Evolutionary conservation across 192 early-diverging fungal species (phyloP).

Genomic region (Linnemannia zychae): DNA sequence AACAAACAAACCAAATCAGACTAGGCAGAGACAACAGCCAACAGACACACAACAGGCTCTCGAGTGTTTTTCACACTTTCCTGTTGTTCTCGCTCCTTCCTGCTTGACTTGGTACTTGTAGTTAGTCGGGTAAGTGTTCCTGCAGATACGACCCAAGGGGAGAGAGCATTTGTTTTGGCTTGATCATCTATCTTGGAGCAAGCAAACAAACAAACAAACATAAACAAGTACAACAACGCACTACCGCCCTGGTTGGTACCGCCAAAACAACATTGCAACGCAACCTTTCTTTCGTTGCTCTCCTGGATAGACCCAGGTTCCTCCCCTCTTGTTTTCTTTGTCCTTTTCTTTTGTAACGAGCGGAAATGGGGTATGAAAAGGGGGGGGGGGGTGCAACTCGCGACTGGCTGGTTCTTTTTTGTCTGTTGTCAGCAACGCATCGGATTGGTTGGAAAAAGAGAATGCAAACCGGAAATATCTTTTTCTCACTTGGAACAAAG

Average conservation of each 20-base stretch:
- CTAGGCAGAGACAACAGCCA: neutral
- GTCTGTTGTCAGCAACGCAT: neutral
- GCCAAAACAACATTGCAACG: neutral
- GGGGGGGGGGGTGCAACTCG: neutral
- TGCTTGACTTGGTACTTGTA: neutral
- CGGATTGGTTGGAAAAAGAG: neutral
- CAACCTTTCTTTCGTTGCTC: neutral
- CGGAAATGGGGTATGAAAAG: neutral
- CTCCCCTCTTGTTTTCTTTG: neutral
- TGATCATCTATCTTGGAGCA: no score
- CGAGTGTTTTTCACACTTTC: neutral
- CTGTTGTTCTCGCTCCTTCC: conserved; percentile 1
- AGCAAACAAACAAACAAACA: no score
- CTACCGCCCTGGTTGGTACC: neutral
- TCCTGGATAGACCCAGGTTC: neutral
- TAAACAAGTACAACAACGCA: no score
- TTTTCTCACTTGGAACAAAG: neutral
- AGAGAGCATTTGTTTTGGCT: neutral
- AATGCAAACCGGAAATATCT: neutral
- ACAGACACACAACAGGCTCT: neutral
- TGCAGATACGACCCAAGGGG: neutral
- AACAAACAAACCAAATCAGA: neutral
- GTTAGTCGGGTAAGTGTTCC: neutral
- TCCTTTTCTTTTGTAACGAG: neutral
- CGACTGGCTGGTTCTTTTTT: neutral